phyloP scores from a whole-genome alignment of 2,329 filamentous ascomycete species.

The Ophiosphaerella korrae region DNA sequence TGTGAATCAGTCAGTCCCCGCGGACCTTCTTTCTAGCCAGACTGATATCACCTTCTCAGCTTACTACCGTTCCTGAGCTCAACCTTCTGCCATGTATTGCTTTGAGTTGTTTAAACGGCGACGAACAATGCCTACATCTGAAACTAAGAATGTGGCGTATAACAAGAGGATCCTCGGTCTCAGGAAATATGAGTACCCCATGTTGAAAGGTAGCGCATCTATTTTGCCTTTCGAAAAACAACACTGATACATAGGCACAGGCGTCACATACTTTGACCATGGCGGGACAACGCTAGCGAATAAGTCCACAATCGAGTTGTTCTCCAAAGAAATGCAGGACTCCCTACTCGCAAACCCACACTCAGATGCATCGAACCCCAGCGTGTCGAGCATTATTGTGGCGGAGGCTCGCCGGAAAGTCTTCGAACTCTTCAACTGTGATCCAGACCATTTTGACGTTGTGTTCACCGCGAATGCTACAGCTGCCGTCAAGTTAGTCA shows the following conservation, averaged over 20 bases:
- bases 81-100: too few species aligned
- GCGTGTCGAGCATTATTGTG: conserved; percentile 64
- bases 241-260: background rate
- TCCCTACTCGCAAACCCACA: conserved; percentile 73
- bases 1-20: too few species aligned
- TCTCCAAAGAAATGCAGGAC: conserved; percentile 60
- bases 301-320: conserved; percentile 61
- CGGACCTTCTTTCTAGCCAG: too few species aligned
- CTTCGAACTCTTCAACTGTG: conserved; percentile 78
- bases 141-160: conserved; percentile 11
- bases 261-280: conserved; percentile 55
- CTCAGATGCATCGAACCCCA: conserved; percentile 64
- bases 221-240: background rate
- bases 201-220: conserved; percentile 24
- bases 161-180: conserved; percentile 16
- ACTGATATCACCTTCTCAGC: too few species aligned
- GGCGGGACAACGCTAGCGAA: conserved; percentile 55
- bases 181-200: conserved; percentile 29
- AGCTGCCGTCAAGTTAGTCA: conserved; percentile 82
- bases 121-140: background rate
- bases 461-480: conserved; percentile 95
- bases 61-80: too few species aligned
- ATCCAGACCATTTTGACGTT: conserved; percentile 79
- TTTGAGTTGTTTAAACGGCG: too few species aligned
- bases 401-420: conserved; percentile 49